Conservation (phyloP, 148 eudicot genomes). For the Camellia sinensis region DNA sequence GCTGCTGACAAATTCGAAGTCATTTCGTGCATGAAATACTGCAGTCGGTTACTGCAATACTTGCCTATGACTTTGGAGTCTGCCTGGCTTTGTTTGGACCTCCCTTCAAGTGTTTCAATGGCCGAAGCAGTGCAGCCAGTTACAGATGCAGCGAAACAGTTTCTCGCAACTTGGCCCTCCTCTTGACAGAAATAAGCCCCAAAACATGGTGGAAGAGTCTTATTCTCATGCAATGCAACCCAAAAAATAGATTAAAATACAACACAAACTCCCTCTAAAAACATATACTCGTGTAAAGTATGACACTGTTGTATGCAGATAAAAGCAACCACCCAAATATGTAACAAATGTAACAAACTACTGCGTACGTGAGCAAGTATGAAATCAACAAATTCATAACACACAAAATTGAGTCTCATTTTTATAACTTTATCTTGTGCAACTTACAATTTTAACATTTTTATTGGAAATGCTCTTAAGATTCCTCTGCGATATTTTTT, state of each 20-base stretch:
- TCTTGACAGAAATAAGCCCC: neutral
- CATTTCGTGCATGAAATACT: slow-evolving; percentile 72
- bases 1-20: slow-evolving; percentile 80
- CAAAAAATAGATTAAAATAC: too few species aligned
- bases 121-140: slow-evolving; percentile 66
- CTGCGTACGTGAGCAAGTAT: slow-evolving; percentile 44
- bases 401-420: too few species aligned
- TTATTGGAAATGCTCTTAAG: too few species aligned
- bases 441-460: too few species aligned
- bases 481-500: too few species aligned
- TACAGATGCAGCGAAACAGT: slow-evolving; percentile 57
- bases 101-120: slow-evolving; percentile 56
- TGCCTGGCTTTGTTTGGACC: slow-evolving; percentile 66
- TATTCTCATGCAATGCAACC: slow-evolving; percentile 12
- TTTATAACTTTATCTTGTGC: too few species aligned
- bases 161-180: slow-evolving; percentile 28
- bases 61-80: slow-evolving; percentile 64
- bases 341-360: too few species aligned
- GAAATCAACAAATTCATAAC: slow-evolving; percentile 4
- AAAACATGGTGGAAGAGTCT: too few species aligned
- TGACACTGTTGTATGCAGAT: too few species aligned
- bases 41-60: slow-evolving; percentile 47
- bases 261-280: too few species aligned
- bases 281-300: too few species aligned
- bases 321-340: slow-evolving; percentile 29